Evolutionary conservation across 352 stramenopile species (phyloP), one percentile per base, ranked within the genome.

Genomic region (Globisporangium parvum): DNA sequence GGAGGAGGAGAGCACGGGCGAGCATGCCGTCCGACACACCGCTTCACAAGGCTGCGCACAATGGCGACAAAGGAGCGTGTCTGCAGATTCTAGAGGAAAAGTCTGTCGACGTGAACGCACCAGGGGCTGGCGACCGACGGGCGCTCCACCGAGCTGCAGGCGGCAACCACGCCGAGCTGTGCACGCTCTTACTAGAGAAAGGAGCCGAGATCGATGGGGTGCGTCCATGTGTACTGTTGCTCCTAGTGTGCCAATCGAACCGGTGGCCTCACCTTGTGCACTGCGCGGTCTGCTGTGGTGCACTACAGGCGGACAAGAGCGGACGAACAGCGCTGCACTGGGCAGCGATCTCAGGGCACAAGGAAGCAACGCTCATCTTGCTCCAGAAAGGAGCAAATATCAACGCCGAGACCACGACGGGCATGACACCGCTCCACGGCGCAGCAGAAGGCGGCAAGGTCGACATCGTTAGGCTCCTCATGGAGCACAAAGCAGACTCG

Each of bases 271-370:
- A 41, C 37, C 23, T 17, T 3, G 18, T 2, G 23, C 18, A 35
- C 35, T 33, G 1, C 15, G 33, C 50, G 15, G 10, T 23, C 31
- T 51, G 2, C 14, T 51, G 35, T 12, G 31, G 31, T 37, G 31
- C 10, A 14, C 11, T n/a, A 15, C 66, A 97, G 85, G 78, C 85
- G 23, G 91, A 97, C 53, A 97, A 97, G 74, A 96, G 87, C 62
- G 91, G 91, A 44, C 71, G 91, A 61, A 97, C 91, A 47, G 83
- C 89, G 47, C 69, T 97, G 8, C 91, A 98, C 68, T 97, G 91
- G 91, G 88, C 91, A 21, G 86, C 78, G 18, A 97, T 98, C 53
- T 96, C 87, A 50, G 91, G 91, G 5, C 89, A 98, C 65, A 96
- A 95, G 73, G 87, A 97, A 59, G 84, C 80, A 23, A 95, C 86